Evolutionary conservation across 2,329 filamentous ascomycete genomes (phyloP), one percentile per base, ranked within the genome.

Genomic region (Xylariaceae sp.): DNA sequence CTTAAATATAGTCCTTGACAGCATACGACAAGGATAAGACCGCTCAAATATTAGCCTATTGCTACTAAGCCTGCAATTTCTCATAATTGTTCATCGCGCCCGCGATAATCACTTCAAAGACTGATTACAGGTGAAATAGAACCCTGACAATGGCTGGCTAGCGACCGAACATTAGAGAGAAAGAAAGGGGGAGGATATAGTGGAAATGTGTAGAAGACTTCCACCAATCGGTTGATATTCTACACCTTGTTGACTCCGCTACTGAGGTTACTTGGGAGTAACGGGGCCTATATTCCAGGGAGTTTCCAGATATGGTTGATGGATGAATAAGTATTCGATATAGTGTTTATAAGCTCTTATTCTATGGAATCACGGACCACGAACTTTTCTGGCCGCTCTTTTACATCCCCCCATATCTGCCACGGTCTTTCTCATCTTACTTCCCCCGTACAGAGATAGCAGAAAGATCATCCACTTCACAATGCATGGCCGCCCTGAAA

Each of bases 161-260:
- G 17, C 37, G 26, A 46, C n/a, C 19, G 36, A 21, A 12, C 16
- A 28, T 29, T 31, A 4, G 29, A n/a, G 8, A 16, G 9, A 33
- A 16, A n/a, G 33, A 45, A 16, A n/a, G 23, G 31, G 14, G 11
- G 12, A 26, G 17, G 26, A 33, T 17, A 43, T 28, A 37, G 17
- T 19, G 36, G 23, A 28, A 44, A 36, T 14, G 19, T 16, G 26
- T 16, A 34, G 8, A 34, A 21, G n/a, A 49, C 29, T 31, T 60
- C 57, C 57, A 57, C 57, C 53, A 60, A 60, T 60, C 53, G 48
- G 57, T 28, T 21, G 16, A 33, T 2, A 7, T 21, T 17, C 14
- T 24, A 16, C 12, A 8, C 14, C 44, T 41, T 53, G 19, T 46
- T 11, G 6, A 8, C 16, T 36, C 19, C 31, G 16, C 24, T 40